Percentiles rank a stretch among this genome's conserved stretches.
Conservation (phyloP, 2,329 filamentous ascomycete species). For the Trichoderma sp. region DNA sequence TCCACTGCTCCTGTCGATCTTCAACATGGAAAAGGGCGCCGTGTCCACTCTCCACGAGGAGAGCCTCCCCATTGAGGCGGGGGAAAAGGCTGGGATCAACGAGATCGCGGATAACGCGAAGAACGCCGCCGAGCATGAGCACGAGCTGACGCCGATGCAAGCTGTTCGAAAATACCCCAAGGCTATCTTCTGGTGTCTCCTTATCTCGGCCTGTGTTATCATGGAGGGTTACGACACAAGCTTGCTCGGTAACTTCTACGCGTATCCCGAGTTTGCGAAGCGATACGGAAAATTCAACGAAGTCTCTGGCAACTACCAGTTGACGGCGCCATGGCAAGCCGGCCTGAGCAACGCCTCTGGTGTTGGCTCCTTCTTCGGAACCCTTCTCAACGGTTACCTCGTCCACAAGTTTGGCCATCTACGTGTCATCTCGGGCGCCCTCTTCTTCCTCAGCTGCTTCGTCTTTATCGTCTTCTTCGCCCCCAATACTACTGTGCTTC, state of each 20-base stretch:
- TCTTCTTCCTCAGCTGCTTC: constrained; percentile 36
- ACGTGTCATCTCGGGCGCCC: constrained; percentile 20
- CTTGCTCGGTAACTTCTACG: constrained; percentile 39
- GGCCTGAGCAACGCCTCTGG: constrained; percentile 44
- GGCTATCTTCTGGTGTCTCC: constrained; percentile 39
- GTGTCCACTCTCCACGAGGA: constrained; percentile 17
- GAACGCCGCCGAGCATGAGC: constrained; percentile 7
- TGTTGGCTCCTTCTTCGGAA: constrained; percentile 49
- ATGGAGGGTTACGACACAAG: constrained; percentile 45
- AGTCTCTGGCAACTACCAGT: constrained; percentile 31
- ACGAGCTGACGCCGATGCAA: constrained; percentile 21
- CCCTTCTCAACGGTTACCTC: constrained; percentile 45
- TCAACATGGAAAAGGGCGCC: constrained; percentile 11
- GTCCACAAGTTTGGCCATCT: constrained; percentile 45
- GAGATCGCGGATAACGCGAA: constrained; percentile 5
- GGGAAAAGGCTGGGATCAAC: constrained; percentile 9
- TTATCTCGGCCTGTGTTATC: constrained; percentile 39
- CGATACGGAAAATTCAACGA: constrained; percentile 19
- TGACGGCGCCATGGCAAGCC: constrained; percentile 51
- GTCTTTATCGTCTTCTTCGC: constrained; percentile 50
- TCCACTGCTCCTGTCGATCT: constrained; percentile 4
- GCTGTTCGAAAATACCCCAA: constrained; percentile 34
- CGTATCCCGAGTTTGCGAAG: constrained; percentile 29
- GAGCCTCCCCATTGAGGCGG: constrained; percentile 1
- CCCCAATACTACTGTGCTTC: constrained; percentile 35